Percentiles rank a stretch among this genome's conserved stretches.
These are phyloP conservation scores for Albifimbria verrucaria DNA, from an alignment of 2,329 filamentous ascomycete species.

Conservation along the genomic window DNA sequence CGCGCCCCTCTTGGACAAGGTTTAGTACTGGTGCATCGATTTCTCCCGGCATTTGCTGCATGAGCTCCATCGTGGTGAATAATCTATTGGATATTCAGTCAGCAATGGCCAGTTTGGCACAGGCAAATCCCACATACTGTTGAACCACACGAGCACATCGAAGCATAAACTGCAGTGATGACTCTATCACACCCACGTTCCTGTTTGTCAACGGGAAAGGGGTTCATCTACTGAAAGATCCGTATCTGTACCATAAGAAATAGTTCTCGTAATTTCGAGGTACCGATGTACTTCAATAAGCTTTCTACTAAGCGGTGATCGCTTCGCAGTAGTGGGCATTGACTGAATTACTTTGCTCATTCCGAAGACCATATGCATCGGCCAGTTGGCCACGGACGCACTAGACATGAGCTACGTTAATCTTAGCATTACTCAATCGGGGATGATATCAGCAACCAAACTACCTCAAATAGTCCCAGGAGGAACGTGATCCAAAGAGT, in stretches of 20 bases:
- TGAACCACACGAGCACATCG: not conserved
- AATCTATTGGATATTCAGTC: not conserved
- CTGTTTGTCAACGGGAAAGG: not conserved
- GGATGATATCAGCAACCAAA: accelerated
- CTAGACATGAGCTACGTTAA: slow-evolving; percentile 19
- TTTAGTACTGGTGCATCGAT: not conserved
- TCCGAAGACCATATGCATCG: slow-evolving; percentile 23
- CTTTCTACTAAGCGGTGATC: slow-evolving; percentile 3
- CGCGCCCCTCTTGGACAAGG: slow-evolving; percentile 3
- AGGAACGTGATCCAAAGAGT: slow-evolving; percentile 22
- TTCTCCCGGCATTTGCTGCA: not conserved
- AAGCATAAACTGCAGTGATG: slow-evolving; percentile 3
- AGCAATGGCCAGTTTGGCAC: no score
- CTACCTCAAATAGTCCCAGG: slow-evolving; percentile 23
- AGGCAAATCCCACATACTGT: no score
- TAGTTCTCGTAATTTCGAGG: slow-evolving; percentile 19
- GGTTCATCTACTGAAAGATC: slow-evolving; percentile 10
- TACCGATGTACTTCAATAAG: slow-evolving; percentile 17
- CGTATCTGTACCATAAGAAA: slow-evolving; percentile 19
- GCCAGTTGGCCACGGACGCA: slow-evolving; percentile 18
- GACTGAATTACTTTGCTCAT: slow-evolving; percentile 18
- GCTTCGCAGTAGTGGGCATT: not conserved
- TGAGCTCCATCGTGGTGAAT: not conserved
- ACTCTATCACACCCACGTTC: not conserved
- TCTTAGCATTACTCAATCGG: not conserved